Conservation (phyloP, 1,284 basidiomycete species). For the Meira nashicola region DNA sequence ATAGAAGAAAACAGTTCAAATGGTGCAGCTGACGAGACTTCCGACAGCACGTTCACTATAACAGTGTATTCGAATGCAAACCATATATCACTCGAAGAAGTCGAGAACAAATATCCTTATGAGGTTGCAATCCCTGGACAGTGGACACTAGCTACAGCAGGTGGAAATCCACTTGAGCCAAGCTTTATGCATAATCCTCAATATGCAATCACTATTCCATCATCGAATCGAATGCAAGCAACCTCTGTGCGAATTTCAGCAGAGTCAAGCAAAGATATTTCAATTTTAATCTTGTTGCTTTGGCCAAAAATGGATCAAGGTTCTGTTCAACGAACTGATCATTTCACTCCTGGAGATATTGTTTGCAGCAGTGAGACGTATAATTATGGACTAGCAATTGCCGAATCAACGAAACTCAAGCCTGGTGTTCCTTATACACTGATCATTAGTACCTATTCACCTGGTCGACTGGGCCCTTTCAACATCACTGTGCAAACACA, state of each 20-base stretch:
- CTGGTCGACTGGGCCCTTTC: slow-evolving; percentile 65
- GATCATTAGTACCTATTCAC: slow-evolving; percentile 75
- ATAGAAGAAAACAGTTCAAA: too few species aligned
- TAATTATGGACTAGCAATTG: slow-evolving; percentile 69
- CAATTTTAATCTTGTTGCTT: slow-evolving; percentile 69
- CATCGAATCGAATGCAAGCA: slow-evolving; percentile 31
- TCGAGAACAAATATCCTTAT: background rate
- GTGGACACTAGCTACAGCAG: slow-evolving; percentile 69
- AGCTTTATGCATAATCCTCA: slow-evolving; percentile 88
- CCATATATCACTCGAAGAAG: too few species aligned
- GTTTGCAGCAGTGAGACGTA: slow-evolving; percentile 73
- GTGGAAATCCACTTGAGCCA: slow-evolving; percentile 73
- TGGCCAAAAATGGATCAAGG: slow-evolving; percentile 59
- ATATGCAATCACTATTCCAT: slow-evolving; percentile 65
- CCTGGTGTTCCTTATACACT: slow-evolving; percentile 68
- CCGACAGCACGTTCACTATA: too few species aligned
- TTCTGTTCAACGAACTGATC: slow-evolving; percentile 62
- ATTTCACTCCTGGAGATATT: slow-evolving; percentile 62
- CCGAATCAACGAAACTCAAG: slow-evolving; percentile 52
- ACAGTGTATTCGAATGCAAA: too few species aligned
- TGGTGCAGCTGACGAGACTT: too few species aligned
- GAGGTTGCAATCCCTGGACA: background rate
- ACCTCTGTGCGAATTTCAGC: slow-evolving; percentile 22
- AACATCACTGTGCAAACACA: slow-evolving; percentile 60
- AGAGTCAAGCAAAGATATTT: slow-evolving; percentile 61